A percentile compares a stretch with the other conserved stretches of the same genome.
Conservation (phyloP, 148 eudicot genomes). For the Gaultheria prostrata region DNA sequence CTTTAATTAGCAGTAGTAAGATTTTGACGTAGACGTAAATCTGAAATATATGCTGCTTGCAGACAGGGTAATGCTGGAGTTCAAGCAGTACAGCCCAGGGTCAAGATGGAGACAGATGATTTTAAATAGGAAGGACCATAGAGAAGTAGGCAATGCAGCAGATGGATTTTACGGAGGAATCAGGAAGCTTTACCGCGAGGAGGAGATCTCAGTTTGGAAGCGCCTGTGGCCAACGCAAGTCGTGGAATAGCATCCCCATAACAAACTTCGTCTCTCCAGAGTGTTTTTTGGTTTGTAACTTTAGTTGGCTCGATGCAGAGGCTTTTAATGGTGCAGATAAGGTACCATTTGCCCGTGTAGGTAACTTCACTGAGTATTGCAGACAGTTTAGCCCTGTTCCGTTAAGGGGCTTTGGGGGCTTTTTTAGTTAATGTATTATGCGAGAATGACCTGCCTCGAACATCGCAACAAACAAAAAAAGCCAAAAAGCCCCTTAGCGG, state of each 20-base stretch:
- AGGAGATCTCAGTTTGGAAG: constrained; percentile 72
- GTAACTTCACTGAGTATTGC: neutral
- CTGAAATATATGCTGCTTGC: constrained; percentile 19
- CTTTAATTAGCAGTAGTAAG: neutral
- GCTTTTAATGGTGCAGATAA: neutral
- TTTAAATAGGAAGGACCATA: constrained; percentile 57
- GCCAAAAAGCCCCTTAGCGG: too few relatives aligned
- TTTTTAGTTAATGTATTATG: too few relatives aligned
- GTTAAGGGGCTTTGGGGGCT: too few relatives aligned
- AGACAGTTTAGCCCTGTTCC: too few relatives aligned
- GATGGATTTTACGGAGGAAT: constrained; percentile 91
- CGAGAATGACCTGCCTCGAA: too few relatives aligned
- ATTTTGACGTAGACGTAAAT: neutral
- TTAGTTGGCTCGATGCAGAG: neutral
- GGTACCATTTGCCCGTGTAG: neutral
- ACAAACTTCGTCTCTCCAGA: neutral
- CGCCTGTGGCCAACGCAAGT: constrained; percentile 58
- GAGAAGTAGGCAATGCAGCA: constrained; percentile 71
- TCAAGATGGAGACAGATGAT: constrained; percentile 70
- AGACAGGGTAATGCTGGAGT: constrained; percentile 71
- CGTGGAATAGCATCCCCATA: constrained; percentile 34
- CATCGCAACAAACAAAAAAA: too few relatives aligned
- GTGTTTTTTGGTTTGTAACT: neutral
- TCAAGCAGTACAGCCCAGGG: constrained; percentile 67
- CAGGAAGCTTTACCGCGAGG: constrained; percentile 51